Evolutionary conservation across 352 stramenopile genomes (phyloP).

Genomic region (Saprolegnia diclina): DNA sequence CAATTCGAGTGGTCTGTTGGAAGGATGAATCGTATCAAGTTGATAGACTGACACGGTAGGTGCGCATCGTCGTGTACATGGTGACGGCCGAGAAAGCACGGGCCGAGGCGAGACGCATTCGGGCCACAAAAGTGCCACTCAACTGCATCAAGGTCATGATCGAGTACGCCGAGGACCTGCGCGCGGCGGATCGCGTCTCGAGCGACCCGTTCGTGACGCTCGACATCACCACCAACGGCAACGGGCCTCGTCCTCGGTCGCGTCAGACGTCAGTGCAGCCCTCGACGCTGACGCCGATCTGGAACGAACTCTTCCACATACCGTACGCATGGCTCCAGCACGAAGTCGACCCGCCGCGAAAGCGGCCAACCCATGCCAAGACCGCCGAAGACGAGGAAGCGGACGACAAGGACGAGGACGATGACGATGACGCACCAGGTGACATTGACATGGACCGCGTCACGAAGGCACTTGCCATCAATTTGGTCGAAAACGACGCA

Average conservation of each 20-base stretch:
- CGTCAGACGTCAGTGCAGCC: constrained; percentile 42
- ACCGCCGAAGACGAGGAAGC: constrained; percentile 29
- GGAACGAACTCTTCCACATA: constrained; percentile 69
- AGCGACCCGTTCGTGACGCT: constrained; percentile 66
- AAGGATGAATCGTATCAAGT: not conserved
- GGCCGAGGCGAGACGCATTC: constrained; percentile 30
- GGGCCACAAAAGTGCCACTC: constrained; percentile 33
- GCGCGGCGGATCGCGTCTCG: constrained; percentile 45
- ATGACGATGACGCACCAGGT: not conserved
- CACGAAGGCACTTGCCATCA: constrained; percentile 8
- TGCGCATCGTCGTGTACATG: constrained; percentile 10
- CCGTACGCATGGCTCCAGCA: constrained; percentile 37
- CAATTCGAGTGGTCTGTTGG: constrained; percentile 31
- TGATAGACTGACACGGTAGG: constrained; percentile 17
- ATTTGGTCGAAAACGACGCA: constrained; percentile 25
- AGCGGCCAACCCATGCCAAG: not conserved
- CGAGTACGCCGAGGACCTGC: constrained; percentile 43
- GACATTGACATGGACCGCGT: not conserved
- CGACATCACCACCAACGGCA: constrained; percentile 29
- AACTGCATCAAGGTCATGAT: constrained; percentile 60
- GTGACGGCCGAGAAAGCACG: constrained; percentile 20
- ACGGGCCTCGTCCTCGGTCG: not conserved
- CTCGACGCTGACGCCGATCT: constrained; percentile 52
- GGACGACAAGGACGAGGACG: constrained; percentile 6
- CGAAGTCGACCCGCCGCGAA: not conserved